phyloP scores from a whole-genome alignment of 495 filamentous ascomycete species.

The Podospora appendiculata region DNA sequence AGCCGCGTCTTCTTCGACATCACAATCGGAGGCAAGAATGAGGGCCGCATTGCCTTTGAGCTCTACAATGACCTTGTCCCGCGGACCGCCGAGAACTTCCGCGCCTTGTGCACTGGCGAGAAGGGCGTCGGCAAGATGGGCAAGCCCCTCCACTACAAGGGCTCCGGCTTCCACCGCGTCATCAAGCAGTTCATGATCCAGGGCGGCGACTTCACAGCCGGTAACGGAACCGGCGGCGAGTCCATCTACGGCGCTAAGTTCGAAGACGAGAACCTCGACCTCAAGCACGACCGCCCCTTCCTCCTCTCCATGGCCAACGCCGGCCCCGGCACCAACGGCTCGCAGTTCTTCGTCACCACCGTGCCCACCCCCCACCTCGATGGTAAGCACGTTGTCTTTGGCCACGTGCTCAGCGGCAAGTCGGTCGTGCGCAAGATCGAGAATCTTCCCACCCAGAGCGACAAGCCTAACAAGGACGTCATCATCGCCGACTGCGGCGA shows the following conservation, averaged over 20 bases:
- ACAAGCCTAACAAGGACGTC: constrained; percentile 71
- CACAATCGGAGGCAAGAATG: constrained; percentile 60
- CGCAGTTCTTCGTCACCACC: constrained; percentile 97
- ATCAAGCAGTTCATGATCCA: constrained; percentile 99
- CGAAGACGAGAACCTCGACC: constrained; percentile 90
- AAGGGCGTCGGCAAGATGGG: constrained; percentile 75
- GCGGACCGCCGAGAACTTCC: constrained; percentile 95
- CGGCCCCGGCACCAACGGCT: constrained; percentile 95
- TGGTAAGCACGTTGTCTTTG: constrained; percentile 97
- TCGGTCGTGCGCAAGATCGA: constrained; percentile 86
- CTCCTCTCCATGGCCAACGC: constrained; percentile 97
- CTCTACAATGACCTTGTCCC: constrained; percentile 87
- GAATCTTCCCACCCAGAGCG: constrained; percentile 67
- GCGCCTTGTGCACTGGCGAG: constrained; percentile 87
- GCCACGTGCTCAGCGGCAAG: constrained; percentile 89
- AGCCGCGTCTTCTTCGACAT: constrained; percentile 86
- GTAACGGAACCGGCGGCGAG: constrained; percentile 93
- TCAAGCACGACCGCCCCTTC: constrained; percentile 93
- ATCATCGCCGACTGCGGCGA: constrained; percentile 82
- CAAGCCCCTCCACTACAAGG: constrained; percentile 87
- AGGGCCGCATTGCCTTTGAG: constrained; percentile 75
- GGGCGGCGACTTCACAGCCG: constrained; percentile 94
- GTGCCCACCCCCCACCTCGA: constrained; percentile 90
- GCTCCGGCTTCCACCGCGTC: constrained; percentile 86
- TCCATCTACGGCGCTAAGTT: constrained; percentile 98